A percentile compares a stretch with the other conserved stretches of the same genome.
phyloP scores from a whole-genome alignment of 495 filamentous ascomycete genomes.

The Neurospora sp. region DNA sequence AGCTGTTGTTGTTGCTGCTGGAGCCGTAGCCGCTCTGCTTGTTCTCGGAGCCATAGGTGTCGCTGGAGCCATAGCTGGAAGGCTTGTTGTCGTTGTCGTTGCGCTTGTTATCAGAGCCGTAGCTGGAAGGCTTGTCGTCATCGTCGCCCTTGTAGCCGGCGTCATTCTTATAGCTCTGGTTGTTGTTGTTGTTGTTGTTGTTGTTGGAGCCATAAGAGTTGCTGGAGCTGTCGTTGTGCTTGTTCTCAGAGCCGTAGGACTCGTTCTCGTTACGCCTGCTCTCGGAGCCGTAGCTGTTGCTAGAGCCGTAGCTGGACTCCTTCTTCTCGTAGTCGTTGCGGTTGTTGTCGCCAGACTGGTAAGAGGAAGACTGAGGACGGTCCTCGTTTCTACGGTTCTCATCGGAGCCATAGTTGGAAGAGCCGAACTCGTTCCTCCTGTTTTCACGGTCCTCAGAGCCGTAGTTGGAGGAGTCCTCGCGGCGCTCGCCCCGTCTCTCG shows the following conservation, averaged over 20 bases:
- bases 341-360: neutral
- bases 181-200: neutral
- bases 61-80: constrained; percentile 1
- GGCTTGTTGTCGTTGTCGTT: neutral
- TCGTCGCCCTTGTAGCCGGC: neutral
- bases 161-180: neutral
- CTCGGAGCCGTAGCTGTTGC: neutral
- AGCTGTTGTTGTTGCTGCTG: constrained; percentile 16
- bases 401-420: neutral
- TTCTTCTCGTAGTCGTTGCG: neutral
- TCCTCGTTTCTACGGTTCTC: neutral
- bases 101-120: neutral
- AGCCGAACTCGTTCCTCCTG: neutral
- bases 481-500: neutral
- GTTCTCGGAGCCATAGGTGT: constrained; percentile 14
- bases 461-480: neutral
- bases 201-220: neutral
- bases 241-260: neutral
- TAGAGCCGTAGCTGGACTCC: neutral
- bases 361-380: neutral
- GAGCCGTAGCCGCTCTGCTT: constrained; percentile 6
- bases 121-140: neutral
- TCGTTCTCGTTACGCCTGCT: neutral
- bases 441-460: neutral
- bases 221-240: neutral